phyloP scores from a whole-genome alignment of 75 land plant species.

The Isoetes taiwanensis region DNA sequence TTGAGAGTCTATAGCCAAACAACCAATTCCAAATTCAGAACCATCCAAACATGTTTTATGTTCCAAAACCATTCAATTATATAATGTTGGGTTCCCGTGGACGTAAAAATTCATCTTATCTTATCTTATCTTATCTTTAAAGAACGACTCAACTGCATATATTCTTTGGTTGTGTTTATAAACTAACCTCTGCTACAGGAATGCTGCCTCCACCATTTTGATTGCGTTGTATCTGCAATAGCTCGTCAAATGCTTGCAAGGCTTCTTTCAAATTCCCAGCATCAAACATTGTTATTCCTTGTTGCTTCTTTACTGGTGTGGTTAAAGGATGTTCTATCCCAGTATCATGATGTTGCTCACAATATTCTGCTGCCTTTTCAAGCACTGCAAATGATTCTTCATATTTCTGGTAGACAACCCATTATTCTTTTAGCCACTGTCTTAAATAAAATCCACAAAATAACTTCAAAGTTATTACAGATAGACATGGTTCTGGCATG shows the following conservation, averaged over 20 bases:
- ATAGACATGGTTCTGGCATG: too few relatives aligned
- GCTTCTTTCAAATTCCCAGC: background rate
- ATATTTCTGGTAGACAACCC: background rate
- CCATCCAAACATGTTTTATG: too few relatives aligned
- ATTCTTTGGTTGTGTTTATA: too few relatives aligned
- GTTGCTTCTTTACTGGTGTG: background rate
- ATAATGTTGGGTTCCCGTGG: too few relatives aligned
- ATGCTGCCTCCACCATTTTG: constrained; percentile 2
- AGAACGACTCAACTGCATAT: too few relatives aligned
- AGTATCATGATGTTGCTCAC: constrained; percentile 3
- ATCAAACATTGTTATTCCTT: background rate
- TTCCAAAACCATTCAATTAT: too few relatives aligned
- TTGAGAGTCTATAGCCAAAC: constrained; percentile 5
- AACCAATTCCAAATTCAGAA: too few relatives aligned
- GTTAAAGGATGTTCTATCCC: background rate
- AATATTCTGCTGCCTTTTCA: background rate
- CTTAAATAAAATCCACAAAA: background rate
- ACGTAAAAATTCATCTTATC: too few relatives aligned
- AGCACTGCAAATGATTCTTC: background rate
- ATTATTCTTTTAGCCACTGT: background rate
- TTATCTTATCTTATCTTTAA: too few relatives aligned
- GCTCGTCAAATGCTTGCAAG: background rate
- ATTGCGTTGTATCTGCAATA: background rate
- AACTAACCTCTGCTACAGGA: constrained; percentile 2
- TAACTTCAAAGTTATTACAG: background rate